These are phyloP conservation scores for Debaryomyces singareniensis DNA, from an alignment of 1,139 yeast species.

Conservation along the genomic window DNA sequence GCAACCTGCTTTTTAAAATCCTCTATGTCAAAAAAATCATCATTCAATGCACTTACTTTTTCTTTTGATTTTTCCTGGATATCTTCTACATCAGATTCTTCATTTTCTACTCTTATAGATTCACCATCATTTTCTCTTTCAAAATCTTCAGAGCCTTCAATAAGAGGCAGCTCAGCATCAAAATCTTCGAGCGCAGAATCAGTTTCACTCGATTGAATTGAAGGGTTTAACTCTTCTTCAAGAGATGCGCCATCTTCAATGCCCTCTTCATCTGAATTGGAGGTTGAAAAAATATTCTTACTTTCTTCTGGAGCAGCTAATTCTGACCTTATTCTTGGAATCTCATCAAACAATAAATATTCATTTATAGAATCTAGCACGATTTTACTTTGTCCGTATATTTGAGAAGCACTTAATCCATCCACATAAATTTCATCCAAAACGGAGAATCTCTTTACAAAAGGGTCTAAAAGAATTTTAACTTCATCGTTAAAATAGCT, in stretches of 20 bases:
- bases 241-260: slow-evolving; percentile 12
- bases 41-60: too few relatives aligned
- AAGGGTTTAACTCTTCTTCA: slow-evolving; percentile 9
- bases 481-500: slow-evolving; percentile 33
- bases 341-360: slow-evolving; percentile 37
- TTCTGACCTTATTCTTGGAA: slow-evolving; percentile 28
- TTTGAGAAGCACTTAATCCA: slow-evolving; percentile 86
- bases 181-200: slow-evolving; percentile 14
- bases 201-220: neutral
- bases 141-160: slow-evolving; percentile 12
- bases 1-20: slow-evolving; percentile 78
- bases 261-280: slow-evolving; percentile 4
- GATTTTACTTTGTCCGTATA: slow-evolving; percentile 89
- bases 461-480: slow-evolving; percentile 58
- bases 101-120: slow-evolving; percentile 20
- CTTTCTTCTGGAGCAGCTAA: neutral
- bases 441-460: slow-evolving; percentile 56
- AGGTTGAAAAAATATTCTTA: too few relatives aligned
- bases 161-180: slow-evolving; percentile 11
- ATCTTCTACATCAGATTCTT: slow-evolving; percentile 64
- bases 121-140: slow-evolving; percentile 4
- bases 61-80: too few relatives aligned
- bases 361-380: slow-evolving; percentile 41
- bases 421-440: slow-evolving; percentile 79
- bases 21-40: slow-evolving; percentile 79